Percentiles rank a stretch among this genome's conserved stretches.
Evolutionary conservation across 2,329 filamentous ascomycete genomes (phyloP).

Genomic region (Monilinia aucupariae): DNA sequence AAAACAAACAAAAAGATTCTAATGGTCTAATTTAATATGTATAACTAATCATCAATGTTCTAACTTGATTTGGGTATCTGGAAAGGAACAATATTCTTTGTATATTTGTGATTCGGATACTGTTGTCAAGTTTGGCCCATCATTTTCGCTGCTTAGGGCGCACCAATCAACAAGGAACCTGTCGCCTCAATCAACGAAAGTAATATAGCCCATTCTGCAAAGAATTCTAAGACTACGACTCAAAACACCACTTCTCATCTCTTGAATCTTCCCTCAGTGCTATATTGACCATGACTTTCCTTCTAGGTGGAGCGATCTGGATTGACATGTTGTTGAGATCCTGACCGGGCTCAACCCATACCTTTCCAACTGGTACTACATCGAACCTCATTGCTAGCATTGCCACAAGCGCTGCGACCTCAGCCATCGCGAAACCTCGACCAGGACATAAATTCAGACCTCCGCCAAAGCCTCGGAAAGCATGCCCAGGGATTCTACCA

Average conservation of each 20-base stretch:
- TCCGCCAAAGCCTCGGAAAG: slow-evolving; percentile 10
- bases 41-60: neutral
- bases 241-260: neutral
- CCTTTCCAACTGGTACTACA: neutral
- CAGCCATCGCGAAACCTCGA: slow-evolving; percentile 1
- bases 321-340: neutral
- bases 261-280: neutral
- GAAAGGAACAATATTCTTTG: neutral
- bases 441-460: slow-evolving; percentile 7
- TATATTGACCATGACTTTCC: neutral
- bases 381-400: slow-evolving; percentile 5
- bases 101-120: no score
- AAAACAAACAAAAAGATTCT: neutral
- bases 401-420: neutral
- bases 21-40: neutral
- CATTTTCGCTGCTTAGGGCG: no score
- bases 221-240: neutral
- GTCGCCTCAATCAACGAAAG: neutral
- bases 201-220: neutral
- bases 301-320: neutral
- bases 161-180: neutral
- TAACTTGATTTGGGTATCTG: no score
- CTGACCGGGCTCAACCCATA: neutral
- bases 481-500: neutral
- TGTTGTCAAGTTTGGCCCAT: neutral